Evolutionary conservation across 2,329 filamentous ascomycete genomes (phyloP), one percentile per base, ranked within the genome.

Genomic region (Fusarium anguioides): DNA sequence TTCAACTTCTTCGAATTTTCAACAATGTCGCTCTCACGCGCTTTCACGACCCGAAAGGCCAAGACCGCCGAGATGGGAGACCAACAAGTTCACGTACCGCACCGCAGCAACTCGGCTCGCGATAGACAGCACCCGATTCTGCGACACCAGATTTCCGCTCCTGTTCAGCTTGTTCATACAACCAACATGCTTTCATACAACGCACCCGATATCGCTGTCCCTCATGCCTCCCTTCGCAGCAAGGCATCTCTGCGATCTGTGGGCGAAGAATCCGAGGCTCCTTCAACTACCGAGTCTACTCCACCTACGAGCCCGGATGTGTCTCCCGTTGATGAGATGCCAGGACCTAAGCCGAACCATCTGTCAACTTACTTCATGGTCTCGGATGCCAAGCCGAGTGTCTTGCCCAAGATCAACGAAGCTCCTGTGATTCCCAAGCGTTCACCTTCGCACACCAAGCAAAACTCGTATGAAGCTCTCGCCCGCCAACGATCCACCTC

Each of bases 181-280:
- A 98, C 96, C 71, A 99, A 98, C 80, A 93, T 96, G 87, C 89
- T 97, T 53, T 94, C 93, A 9, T 97, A 97, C 85, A 95, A 95
- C 75, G 94, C 96, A 11, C 95, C 95, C 48, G 91, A 97, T 75
- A 89, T 97, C 64, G 27, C 27, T 12, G 27, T 9, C 27, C 82
- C 82, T 41, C 84, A 75, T 74, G 77, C 69, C 74, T 77, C 68
- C n/a, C 72, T 71, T 23, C 62, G 85, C 36, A 82, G 82, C 75
- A 83, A 82, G 72, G 81, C 80, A 8, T 82, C 85, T 4, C 81
- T 78, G 59, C 84, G 85, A 69, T 91, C 90, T 46, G 56, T 66
- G 5, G 60, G 60, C 24, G 88, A 88, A 60, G 92, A 95, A 67
- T 93, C 90, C 6, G 92, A 95, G 71, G 87, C 87, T 57, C 80